phyloP scores from a whole-genome alignment of 2,329 filamentous ascomycete species.

The Aspergillus novoparasiticus region DNA sequence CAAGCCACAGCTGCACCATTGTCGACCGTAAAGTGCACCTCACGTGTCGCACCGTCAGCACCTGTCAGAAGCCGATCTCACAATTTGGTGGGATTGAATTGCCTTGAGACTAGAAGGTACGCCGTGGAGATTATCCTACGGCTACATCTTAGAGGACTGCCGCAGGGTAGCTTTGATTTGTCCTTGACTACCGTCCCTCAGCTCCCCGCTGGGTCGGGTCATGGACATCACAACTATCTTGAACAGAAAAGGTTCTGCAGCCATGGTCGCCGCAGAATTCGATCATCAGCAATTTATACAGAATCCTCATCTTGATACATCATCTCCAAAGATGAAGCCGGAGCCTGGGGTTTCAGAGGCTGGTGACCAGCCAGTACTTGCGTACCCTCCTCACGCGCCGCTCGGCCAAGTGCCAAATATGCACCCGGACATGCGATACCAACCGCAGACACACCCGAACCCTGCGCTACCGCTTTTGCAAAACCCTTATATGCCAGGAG shows the following conservation, averaged over 20 bases:
- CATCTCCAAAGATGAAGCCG: constrained; percentile 59
- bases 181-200: constrained; percentile 35
- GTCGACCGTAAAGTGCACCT: not conserved
- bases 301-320: constrained; percentile 40
- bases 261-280: constrained; percentile 46
- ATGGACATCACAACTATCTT: constrained; percentile 58
- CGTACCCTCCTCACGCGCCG: constrained; percentile 60
- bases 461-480: constrained; percentile 58
- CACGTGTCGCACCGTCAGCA: not conserved
- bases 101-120: not conserved
- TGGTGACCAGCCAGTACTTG: constrained; percentile 58
- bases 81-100: not conserved
- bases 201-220: constrained; percentile 39
- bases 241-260: constrained; percentile 52
- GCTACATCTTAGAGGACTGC: constrained; percentile 16
- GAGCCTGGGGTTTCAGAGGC: constrained; percentile 61
- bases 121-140: constrained; percentile 20
- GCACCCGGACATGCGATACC: constrained; percentile 57
- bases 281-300: constrained; percentile 50
- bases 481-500: constrained; percentile 55
- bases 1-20: not conserved
- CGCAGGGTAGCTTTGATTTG: constrained; percentile 25
- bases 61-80: not conserved
- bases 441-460: constrained; percentile 55
- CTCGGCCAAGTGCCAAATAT: constrained; percentile 54